Conservation (phyloP, 192 early-diverging fungal genomes). For the Coemansia sp. region DNA sequence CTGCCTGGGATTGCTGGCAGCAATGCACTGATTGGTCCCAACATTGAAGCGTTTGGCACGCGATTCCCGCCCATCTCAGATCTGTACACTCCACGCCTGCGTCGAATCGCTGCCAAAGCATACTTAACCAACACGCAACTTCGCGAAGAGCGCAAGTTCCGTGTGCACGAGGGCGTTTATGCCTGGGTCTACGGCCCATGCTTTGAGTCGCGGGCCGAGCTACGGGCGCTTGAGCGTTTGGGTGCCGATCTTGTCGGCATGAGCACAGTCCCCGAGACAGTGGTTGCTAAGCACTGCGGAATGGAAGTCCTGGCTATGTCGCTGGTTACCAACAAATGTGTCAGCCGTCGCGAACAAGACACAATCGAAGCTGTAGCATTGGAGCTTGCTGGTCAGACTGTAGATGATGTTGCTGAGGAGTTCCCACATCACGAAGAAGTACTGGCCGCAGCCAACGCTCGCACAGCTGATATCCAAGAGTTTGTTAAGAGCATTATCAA, state of each 20-base stretch:
- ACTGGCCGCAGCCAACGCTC: constrained; percentile 36
- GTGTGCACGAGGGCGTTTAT: constrained; percentile 82
- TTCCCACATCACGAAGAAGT: constrained; percentile 53
- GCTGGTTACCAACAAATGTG: constrained; percentile 80
- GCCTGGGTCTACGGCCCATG: constrained; percentile 81
- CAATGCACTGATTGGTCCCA: constrained; percentile 84
- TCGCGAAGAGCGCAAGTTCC: constrained; percentile 40
- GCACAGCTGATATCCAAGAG: constrained; percentile 44
- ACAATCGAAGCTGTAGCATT: constrained; percentile 35
- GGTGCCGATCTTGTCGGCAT: constrained; percentile 91
- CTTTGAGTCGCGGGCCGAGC: constrained; percentile 87
- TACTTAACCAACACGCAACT: constrained; percentile 38
- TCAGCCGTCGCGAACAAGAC: constrained; percentile 38
- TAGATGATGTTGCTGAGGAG: constrained; percentile 20
- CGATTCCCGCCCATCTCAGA: constrained; percentile 88
- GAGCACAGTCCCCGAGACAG: constrained; percentile 88
- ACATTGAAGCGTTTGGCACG: constrained; percentile 76
- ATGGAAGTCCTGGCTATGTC: constrained; percentile 80
- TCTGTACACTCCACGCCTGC: constrained; percentile 80
- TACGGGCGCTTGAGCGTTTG: constrained; percentile 64
- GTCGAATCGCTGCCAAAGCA: constrained; percentile 55
- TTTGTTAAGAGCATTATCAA: constrained; percentile 38
- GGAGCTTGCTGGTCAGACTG: constrained; percentile 34
- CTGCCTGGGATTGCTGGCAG: constrained; percentile 72
- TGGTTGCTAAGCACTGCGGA: constrained; percentile 83